Base-by-base conservation (phyloP, 768 basidiomycete species). In the Candolleomyces aberdarensis region DNA sequence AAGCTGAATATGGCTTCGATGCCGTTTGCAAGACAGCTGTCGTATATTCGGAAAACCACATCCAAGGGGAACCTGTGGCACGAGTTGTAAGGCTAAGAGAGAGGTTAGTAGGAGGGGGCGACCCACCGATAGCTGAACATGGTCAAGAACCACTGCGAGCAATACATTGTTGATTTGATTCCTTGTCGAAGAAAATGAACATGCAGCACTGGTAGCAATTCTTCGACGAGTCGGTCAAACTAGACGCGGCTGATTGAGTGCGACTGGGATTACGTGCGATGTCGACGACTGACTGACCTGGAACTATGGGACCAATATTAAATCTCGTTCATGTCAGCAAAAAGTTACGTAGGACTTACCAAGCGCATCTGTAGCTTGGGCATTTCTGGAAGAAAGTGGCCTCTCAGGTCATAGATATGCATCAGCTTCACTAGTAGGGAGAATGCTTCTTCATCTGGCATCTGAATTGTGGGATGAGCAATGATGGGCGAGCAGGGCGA, bases 391-490 rank as follows among this genome's bases (percentile, higher is more conserved):
- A 98, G 80, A 75, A 95, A 99, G 75, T 98, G 96, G 1, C 94
- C 94, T 48, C 96, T 87, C 2, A 98, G 80, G 72, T 96, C 96
- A 70, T 99, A 98, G 0, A 96, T 91, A 62, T 97, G 82, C 97
- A 98, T 98, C 15, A 99, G 75, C 57, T 97, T 82, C 31, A 98
- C 95, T 10, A 98, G 83, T 11, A 98, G 84, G 64, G 91, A 96
- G 73, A 99, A 99, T 0, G 96, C 96, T 75, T 98, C 96, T 76
- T 99, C 97, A 63, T 98, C 97, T 22, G 97, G 97, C 97, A 99
- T 99, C 96, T 98, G 62, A 29, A 22, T 19, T 59, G 41, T 57
- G 53, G 51, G 20, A 53, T 69, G 56, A 67, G 60, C 50, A 47
- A n/a, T 20, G 17, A 44, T 56, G 26, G 50, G 15, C 57, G 5